Conservation (phyloP, 306 rosid species). For the Mimosa pudica region DNA sequence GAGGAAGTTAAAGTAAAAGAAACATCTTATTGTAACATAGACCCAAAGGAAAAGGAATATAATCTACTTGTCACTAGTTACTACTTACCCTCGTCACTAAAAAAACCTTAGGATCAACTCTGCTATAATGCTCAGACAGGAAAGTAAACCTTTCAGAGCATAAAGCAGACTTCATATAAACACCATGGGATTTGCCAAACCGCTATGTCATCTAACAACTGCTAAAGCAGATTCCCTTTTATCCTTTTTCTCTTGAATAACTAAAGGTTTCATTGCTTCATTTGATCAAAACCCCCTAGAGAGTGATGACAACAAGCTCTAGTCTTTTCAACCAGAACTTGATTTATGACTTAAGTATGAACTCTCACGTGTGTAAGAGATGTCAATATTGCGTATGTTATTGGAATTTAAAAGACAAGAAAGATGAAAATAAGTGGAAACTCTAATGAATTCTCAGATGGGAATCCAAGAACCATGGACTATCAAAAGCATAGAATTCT, state of each 20-base stretch:
- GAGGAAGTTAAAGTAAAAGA: slow-evolving; percentile 80
- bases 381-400: neutral
- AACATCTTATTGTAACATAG: slow-evolving; percentile 64
- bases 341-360: slow-evolving; percentile 27
- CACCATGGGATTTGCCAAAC: slow-evolving; percentile 76
- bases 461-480: slow-evolving; percentile 49
- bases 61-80: slow-evolving; percentile 53
- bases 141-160: slow-evolving; percentile 98
- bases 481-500: slow-evolving; percentile 50
- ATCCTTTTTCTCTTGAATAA: slow-evolving; percentile 48
- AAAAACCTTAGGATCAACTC: slow-evolving; percentile 65
- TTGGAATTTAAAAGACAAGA: slow-evolving; percentile 30
- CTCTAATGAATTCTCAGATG: slow-evolving; percentile 49
- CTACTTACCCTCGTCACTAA: slow-evolving; percentile 41
- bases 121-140: slow-evolving; percentile 61
- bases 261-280: slow-evolving; percentile 48
- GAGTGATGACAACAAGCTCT: slow-evolving; percentile 40
- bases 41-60: slow-evolving; percentile 72
- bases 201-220: slow-evolving; percentile 64
- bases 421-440: slow-evolving; percentile 31
- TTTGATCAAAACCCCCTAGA: slow-evolving; percentile 41
- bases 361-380: slow-evolving; percentile 15
- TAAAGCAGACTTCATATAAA: slow-evolving; percentile 67
- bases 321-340: slow-evolving; percentile 35
- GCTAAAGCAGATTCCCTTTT: slow-evolving; percentile 98